A percentile compares a stretch with the other conserved stretches of the same genome.
These are phyloP conservation scores for Fagus sylvatica DNA, from an alignment of 306 rosid genomes.

Conservation along the genomic window DNA sequence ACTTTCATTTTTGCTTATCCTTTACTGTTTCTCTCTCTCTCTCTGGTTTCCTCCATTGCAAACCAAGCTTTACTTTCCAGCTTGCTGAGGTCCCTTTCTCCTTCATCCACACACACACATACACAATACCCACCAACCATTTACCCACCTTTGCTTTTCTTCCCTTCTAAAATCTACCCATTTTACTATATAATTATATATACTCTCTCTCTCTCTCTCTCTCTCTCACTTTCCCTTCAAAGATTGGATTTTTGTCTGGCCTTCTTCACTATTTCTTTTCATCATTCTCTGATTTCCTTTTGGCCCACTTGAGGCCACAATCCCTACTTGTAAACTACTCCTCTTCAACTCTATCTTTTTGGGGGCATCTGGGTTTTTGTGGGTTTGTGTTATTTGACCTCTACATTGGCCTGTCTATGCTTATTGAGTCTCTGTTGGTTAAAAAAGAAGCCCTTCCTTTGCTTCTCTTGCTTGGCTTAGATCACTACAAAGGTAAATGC, in stretches of 20 bases:
- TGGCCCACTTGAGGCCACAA: slow-evolving; percentile 56
- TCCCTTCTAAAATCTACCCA: slow-evolving; percentile 31
- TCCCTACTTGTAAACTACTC: slow-evolving; percentile 42
- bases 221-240: slow-evolving; percentile 37
- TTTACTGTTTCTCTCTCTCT: slow-evolving; percentile 57
- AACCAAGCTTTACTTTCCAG: slow-evolving; percentile 73
- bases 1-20: slow-evolving; percentile 53
- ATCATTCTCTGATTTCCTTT: slow-evolving; percentile 30
- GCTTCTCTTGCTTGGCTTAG: slow-evolving; percentile 56
- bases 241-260: slow-evolving; percentile 63
- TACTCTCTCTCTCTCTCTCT: slow-evolving; percentile 21
- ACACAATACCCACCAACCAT: slow-evolving; percentile 63
- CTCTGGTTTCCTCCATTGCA: slow-evolving; percentile 72
- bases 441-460: slow-evolving; percentile 45
- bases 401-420: slow-evolving; percentile 55
- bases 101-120: slow-evolving; percentile 24
- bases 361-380: slow-evolving; percentile 54
- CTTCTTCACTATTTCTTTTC: slow-evolving; percentile 31
- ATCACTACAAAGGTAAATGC: slow-evolving; percentile 71
- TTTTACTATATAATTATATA: slow-evolving; percentile 9
- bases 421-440: slow-evolving; percentile 50
- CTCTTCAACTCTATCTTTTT: slow-evolving; percentile 34
- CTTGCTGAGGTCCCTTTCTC: slow-evolving; percentile 54
- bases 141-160: slow-evolving; percentile 47
- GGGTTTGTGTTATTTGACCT: slow-evolving; percentile 53